Evolutionary conservation across 1,284 basidiomycete species (phyloP), one percentile per base, ranked within the genome.

Genomic region (Coriolopsis trogii): DNA sequence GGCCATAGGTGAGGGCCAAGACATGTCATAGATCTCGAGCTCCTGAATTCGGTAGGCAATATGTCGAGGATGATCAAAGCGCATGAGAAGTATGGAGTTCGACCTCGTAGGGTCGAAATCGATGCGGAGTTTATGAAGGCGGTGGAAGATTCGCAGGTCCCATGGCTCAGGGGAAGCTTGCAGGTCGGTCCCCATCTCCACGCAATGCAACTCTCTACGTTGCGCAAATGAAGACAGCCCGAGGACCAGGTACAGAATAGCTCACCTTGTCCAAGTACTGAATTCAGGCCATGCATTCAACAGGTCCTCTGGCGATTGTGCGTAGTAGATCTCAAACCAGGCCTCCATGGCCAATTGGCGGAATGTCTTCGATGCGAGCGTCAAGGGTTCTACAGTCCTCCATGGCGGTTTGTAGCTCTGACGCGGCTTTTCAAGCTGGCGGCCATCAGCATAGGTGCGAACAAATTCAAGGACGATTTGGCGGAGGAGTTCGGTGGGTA

Each of bases 321-420:
- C 52, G 16, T 48, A 55, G 46, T 53, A 62, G 1, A 55, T 49
- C 24, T 60, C 48, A 25, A 62, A 62, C 60, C 60, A 62, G 5
- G 56, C 53, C 24, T 62, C 56, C 13, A 62, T 18, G 1, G 54
- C 37, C 15, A 60, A 50, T n/a, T 49, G 42, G 2, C 60, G 51
- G 16, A 60, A 20, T 1, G 24, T 48, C 29, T 43, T 54, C 5
- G 55, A 56, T 4, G 55, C 40, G 4, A 58, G 39, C 0, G 49
- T 51, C 15, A 62, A 50, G 16, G 55, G 36, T 28, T 56, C 48
- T 7, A 55, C 44, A 23, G 38, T 39, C 10, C 7, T 39, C 60
- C 60, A 62, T 5, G 26, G 21, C 18, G 54, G 54, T 36, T 59
- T 59, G 46, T 47, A 56, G 21, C 49, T 56, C 18, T 47, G 33